Conservation (phyloP, 306 rosid genomes). For the Citrullus mucosospermus region DNA sequence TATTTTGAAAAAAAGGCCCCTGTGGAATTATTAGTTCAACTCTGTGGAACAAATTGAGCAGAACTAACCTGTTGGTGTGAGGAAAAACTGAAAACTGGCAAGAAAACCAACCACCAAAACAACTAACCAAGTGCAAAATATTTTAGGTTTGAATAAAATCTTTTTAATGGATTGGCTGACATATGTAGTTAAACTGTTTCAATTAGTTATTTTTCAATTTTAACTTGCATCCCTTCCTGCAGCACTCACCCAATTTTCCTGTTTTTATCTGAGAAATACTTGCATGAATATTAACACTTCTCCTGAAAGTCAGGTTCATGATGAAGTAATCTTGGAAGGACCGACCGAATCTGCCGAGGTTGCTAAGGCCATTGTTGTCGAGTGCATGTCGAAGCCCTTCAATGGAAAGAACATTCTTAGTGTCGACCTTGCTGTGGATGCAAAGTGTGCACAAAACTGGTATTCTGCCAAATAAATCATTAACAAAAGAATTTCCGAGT, state of each 20-base stretch:
- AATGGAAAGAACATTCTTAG: slow-evolving; percentile 54
- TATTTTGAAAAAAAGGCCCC: no score
- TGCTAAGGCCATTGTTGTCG: slow-evolving; percentile 77
- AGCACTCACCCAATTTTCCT: background rate
- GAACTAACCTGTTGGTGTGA: background rate
- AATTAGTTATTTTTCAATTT: background rate
- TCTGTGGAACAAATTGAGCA: background rate
- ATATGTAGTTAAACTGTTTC: background rate
- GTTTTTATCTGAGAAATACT: background rate
- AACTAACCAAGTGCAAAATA: background rate
- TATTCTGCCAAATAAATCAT: slow-evolving; percentile 49
- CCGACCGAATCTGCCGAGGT: slow-evolving; percentile 71
- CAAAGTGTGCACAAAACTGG: slow-evolving; percentile 88
- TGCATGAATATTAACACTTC: background rate
- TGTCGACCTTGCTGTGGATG: slow-evolving; percentile 77
- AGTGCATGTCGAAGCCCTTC: slow-evolving; percentile 88
- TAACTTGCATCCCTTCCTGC: background rate
- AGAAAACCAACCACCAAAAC: background rate
- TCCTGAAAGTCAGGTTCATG: slow-evolving; percentile 55
- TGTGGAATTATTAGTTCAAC: no score
- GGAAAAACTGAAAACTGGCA: background rate
- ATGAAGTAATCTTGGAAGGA: slow-evolving; percentile 95
- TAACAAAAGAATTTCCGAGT: background rate
- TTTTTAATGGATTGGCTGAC: background rate
- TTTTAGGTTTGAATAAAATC: background rate